Conservation (phyloP, 1,139 yeast genomes). For the Blastobotrys petasosporus region DNA sequence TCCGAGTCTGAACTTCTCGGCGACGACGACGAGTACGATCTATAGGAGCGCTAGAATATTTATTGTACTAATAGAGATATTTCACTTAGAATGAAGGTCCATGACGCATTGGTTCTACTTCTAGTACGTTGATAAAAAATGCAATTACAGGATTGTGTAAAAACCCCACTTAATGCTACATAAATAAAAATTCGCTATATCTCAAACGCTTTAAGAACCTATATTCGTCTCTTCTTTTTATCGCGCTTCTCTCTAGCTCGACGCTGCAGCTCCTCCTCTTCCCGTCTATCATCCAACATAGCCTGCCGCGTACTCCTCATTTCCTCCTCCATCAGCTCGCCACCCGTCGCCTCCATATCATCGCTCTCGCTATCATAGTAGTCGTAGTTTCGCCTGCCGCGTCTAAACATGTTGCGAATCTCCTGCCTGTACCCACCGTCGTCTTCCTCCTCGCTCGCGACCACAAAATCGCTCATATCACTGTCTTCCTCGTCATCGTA, state of each 20-base stretch:
- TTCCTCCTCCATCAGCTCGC: constrained; percentile 80
- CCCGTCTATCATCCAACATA: constrained; percentile 58
- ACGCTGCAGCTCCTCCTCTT: constrained; percentile 52
- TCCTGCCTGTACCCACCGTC: constrained; percentile 57
- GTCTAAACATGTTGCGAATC: constrained; percentile 80
- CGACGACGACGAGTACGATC: constrained; percentile 12
- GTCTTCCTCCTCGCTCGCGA: constrained; percentile 33
- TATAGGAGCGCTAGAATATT: too few relatives aligned
- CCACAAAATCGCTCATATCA: constrained; percentile 35
- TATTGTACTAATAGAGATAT: neutral
- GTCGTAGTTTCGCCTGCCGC: constrained; percentile 46
- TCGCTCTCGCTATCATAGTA: constrained; percentile 44
- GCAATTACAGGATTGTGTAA: neutral
- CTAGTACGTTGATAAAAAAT: too few relatives aligned
- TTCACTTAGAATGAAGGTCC: too few relatives aligned
- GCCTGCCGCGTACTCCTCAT: constrained; percentile 56
- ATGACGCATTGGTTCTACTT: too few relatives aligned
- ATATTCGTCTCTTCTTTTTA: constrained; percentile 15
- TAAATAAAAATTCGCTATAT: neutral
- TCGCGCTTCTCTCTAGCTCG: constrained; percentile 40
- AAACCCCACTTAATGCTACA: neutral
- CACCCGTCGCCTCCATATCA: constrained; percentile 92
- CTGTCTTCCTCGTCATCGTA: constrained; percentile 27
- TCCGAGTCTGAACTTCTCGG: constrained; percentile 27
- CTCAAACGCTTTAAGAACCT: neutral